Percentiles rank a stretch among this genome's conserved stretches.
Conservation (phyloP, 257 asterid species). For the Nicotiana tomentosiformis region DNA sequence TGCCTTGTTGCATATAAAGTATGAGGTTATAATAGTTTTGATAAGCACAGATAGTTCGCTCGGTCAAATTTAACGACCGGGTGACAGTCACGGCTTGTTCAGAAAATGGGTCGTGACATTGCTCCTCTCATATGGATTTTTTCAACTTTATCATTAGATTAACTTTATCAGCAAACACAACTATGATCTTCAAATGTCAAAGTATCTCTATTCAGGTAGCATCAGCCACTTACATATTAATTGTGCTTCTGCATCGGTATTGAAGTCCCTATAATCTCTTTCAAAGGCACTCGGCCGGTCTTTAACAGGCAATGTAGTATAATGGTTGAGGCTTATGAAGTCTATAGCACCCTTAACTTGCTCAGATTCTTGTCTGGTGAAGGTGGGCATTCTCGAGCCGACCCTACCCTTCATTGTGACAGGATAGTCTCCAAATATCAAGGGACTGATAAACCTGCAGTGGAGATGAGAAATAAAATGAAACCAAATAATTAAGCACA, state of each 20-base stretch:
- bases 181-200: neutral
- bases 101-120: neutral
- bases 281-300: slow-evolving; percentile 13
- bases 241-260: neutral
- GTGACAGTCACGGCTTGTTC: too few species aligned
- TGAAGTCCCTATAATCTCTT: neutral
- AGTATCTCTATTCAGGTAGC: neutral
- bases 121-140: neutral
- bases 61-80: too few species aligned
- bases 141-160: neutral
- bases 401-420: neutral
- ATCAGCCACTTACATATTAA: neutral
- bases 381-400: slow-evolving; percentile 25
- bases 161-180: neutral
- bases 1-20: too few species aligned
- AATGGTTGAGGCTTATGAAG: slow-evolving; percentile 53
- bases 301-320: slow-evolving; percentile 16
- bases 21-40: too few species aligned
- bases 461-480: neutral
- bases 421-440: neutral
- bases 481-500: neutral
- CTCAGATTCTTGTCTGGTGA: slow-evolving; percentile 33
- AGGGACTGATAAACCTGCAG: neutral
- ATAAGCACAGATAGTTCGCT: too few species aligned
- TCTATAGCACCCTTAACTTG: slow-evolving; percentile 52